A percentile compares a stretch with the other conserved stretches of the same genome.
Conservation (phyloP, 1,139 yeast species). For the Arxiozyma telluris region DNA sequence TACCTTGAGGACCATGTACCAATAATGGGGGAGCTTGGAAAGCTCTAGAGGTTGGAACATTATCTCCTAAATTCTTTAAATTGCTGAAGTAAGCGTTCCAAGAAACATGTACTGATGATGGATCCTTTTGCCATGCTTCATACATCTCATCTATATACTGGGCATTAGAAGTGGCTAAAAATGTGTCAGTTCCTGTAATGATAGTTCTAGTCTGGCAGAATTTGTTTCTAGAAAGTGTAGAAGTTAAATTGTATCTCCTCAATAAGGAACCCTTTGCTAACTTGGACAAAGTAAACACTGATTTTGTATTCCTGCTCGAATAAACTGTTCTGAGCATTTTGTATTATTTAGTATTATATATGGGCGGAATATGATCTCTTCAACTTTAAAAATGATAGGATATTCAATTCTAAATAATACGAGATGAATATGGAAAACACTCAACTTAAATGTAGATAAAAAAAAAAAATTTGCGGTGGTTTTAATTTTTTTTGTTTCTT, state of each 20-base stretch:
- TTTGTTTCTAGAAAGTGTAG: neutral
- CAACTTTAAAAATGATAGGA: neutral
- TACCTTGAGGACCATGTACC: constrained; percentile 55
- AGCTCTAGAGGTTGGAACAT: constrained; percentile 64
- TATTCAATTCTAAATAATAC: neutral
- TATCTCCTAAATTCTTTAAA: constrained; percentile 48
- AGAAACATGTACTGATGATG: constrained; percentile 82
- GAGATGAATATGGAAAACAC: neutral
- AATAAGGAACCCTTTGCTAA: neutral
- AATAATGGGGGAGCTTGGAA: constrained; percentile 86
- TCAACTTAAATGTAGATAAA: neutral
- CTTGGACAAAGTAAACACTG: neutral
- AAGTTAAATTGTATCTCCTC: neutral
- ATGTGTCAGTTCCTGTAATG: constrained; percentile 43
- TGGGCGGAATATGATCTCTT: neutral
- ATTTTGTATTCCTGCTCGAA: neutral
- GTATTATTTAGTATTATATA: neutral
- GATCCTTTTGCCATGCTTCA: constrained; percentile 87
- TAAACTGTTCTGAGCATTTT: neutral
- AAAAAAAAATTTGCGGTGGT: too few relatives aligned
- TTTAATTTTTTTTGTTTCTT: too few relatives aligned
- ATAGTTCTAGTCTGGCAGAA: neutral
- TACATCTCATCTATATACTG: constrained; percentile 97
- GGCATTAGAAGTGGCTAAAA: constrained; percentile 78
- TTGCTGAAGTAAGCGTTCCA: constrained; percentile 96